Conservation (phyloP, 2,329 filamentous ascomycete species). For the Bipolaris oryzae region DNA sequence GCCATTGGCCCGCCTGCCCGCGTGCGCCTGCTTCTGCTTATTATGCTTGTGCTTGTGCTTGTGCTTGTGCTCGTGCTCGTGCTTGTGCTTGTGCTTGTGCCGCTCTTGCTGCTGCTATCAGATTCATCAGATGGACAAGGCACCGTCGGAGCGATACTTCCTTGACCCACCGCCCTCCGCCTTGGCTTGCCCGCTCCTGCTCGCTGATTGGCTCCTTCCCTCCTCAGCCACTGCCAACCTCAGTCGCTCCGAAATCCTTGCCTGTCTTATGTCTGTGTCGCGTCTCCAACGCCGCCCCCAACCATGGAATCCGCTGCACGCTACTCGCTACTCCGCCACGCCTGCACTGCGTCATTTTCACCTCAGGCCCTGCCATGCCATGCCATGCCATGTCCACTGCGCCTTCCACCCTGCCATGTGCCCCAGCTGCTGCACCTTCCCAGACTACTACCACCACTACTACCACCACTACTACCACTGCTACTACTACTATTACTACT, state of each 20-base stretch:
- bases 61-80: no score
- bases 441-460: no score
- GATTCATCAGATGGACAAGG: background rate
- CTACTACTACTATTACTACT: background rate
- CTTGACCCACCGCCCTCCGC: background rate
- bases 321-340: constrained; percentile 14
- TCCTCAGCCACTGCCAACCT: constrained; percentile 10
- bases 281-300: constrained; percentile 2
- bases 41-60: no score
- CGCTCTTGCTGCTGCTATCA: no score
- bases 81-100: no score
- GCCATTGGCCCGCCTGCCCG: background rate
- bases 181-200: background rate
- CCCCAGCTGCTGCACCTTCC: no score
- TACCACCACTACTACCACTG: background rate
- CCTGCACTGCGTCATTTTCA: constrained; percentile 9
- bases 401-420: constrained; percentile 5
- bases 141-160: background rate
- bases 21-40: no score
- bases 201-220: background rate
- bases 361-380: constrained; percentile 14
- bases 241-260: background rate
- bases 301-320: no score
- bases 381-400: constrained; percentile 16
- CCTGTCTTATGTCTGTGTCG: background rate